These are phyloP conservation scores for Aeschynomene evenia DNA, from an alignment of 306 rosid genomes.

Conservation along the genomic window DNA sequence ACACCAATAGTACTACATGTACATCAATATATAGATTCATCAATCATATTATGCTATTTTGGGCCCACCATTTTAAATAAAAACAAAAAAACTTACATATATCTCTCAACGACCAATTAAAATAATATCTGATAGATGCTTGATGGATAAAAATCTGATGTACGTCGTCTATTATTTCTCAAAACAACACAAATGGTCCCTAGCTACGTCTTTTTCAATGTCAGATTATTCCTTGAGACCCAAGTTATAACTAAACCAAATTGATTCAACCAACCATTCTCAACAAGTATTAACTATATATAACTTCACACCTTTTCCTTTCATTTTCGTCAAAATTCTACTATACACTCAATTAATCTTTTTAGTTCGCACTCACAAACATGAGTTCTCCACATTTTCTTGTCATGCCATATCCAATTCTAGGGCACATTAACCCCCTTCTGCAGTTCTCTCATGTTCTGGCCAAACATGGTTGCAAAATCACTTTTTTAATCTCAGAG, in stretches of 20 bases:
- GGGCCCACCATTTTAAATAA: no score
- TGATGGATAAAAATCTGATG: no score
- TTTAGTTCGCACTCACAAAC: not conserved
- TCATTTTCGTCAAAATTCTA: not conserved
- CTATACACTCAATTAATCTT: not conserved
- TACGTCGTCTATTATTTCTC: no score
- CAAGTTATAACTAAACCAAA: not conserved
- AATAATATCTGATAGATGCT: no score
- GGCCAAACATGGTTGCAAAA: constrained; percentile 36
- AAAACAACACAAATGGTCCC: not conserved
- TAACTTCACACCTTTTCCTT: not conserved
- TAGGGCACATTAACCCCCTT: constrained; percentile 46
- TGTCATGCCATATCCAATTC: constrained; percentile 37
- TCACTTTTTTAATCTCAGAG: constrained; percentile 39
- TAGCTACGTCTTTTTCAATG: not conserved
- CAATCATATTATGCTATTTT: no score
- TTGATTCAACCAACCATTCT: not conserved
- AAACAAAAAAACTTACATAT: no score
- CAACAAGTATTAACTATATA: not conserved
- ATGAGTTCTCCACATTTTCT: constrained; percentile 45
- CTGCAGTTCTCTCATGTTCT: constrained; percentile 33
- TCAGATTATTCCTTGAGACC: not conserved
- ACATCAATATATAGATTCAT: no score
- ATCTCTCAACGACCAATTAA: no score
- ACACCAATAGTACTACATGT: not conserved